Percentiles rank a stretch among this genome's conserved stretches.
These are phyloP conservation scores for Metarhizium album DNA, from an alignment of 2,329 filamentous ascomycete species.

Conservation along the genomic window DNA sequence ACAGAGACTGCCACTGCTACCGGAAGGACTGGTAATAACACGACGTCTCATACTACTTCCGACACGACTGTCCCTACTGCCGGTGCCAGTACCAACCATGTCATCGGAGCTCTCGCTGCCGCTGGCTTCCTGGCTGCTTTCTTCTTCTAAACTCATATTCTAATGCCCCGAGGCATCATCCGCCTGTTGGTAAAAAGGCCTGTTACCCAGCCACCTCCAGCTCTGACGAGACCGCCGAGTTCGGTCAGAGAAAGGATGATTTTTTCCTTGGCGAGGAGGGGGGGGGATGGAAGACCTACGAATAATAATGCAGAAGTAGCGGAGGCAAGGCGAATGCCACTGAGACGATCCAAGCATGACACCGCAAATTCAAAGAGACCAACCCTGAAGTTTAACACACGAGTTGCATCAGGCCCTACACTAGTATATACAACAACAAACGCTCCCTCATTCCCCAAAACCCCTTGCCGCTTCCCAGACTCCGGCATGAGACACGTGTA, in stretches of 20 bases:
- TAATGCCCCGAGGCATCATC: background rate
- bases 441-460: background rate
- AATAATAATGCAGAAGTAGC: background rate
- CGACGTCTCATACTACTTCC: background rate
- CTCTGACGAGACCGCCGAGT: background rate
- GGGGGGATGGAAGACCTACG: background rate
- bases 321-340: background rate
- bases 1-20: slow-evolving; percentile 1
- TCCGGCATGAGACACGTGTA: background rate
- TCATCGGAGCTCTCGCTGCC: slow-evolving; percentile 24
- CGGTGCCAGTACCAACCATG: slow-evolving; percentile 19
- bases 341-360: background rate
- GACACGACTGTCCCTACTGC: slow-evolving; percentile 13
- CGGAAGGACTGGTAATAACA: slow-evolving; percentile 6
- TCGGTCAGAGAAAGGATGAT: background rate
- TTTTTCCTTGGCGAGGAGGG: no score
- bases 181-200: background rate
- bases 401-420: background rate
- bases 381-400: background rate
- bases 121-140: slow-evolving; percentile 29
- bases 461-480: no score
- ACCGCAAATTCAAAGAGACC: background rate
- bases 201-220: background rate
- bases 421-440: background rate
- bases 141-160: slow-evolving; percentile 25